Conservation (phyloP, 2,329 filamentous ascomycete genomes). For the Dryadomyces quercivorus region DNA sequence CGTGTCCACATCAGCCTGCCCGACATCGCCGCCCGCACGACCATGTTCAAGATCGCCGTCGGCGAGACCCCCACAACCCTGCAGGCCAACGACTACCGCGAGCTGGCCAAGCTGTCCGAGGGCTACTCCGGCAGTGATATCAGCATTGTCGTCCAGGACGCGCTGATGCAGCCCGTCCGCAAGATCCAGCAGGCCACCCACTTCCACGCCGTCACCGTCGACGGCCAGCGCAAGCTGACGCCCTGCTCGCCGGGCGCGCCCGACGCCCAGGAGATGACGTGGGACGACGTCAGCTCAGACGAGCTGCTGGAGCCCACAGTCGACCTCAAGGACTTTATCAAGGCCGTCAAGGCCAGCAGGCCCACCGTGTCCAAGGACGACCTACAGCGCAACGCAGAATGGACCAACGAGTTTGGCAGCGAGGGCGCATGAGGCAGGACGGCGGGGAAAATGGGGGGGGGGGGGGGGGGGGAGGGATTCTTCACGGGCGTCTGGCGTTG, state of each 20-base stretch:
- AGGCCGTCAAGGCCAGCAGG: slow-evolving; percentile 75
- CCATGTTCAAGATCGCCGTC: slow-evolving; percentile 92
- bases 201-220: slow-evolving; percentile 78
- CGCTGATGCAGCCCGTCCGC: slow-evolving; percentile 91
- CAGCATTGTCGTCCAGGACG: slow-evolving; percentile 86
- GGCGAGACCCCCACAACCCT: slow-evolving; percentile 84
- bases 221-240: slow-evolving; percentile 58
- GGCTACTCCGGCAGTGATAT: slow-evolving; percentile 97
- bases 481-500: slow-evolving; percentile 1
- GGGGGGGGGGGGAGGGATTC: no score
- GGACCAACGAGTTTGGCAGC: slow-evolving; percentile 93
- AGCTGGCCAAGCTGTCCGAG: slow-evolving; percentile 70
- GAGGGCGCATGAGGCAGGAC: slow-evolving; percentile 50
- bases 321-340: slow-evolving; percentile 81
- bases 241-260: slow-evolving; percentile 88
- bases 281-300: slow-evolving; percentile 76
- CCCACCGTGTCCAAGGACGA: slow-evolving; percentile 87
- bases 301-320: slow-evolving; percentile 77
- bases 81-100: slow-evolving; percentile 62
- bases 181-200: slow-evolving; percentile 97
- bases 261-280: slow-evolving; percentile 84
- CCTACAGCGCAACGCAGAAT: slow-evolving; percentile 71
- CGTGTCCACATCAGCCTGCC: slow-evolving; percentile 92
- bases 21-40: slow-evolving; percentile 74
- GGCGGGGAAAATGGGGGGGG: no score